phyloP scores from a whole-genome alignment of 2,329 filamentous ascomycete genomes.

The Nothophoma quercina region DNA sequence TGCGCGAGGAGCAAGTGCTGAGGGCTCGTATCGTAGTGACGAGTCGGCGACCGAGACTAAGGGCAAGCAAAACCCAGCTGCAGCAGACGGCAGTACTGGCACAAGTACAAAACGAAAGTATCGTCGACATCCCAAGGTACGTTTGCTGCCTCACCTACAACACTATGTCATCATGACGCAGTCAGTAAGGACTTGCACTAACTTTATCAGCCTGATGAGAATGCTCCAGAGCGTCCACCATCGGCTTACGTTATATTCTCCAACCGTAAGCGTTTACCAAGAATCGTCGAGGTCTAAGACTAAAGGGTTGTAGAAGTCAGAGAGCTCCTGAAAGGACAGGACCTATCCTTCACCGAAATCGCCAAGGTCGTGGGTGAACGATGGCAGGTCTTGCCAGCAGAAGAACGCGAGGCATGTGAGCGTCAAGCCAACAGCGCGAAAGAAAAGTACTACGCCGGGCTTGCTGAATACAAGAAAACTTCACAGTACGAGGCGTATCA shows the following conservation, averaged over 20 bases:
- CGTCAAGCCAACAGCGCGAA: constrained; percentile 75
- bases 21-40: constrained; percentile 64
- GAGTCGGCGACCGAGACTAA: constrained; percentile 58
- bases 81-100: constrained; percentile 15
- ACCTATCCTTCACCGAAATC: constrained; percentile 82
- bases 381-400: constrained; percentile 74
- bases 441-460: constrained; percentile 76
- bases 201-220: constrained; percentile 70
- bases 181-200: constrained; percentile 16
- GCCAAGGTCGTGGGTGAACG: constrained; percentile 82
- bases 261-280: constrained; percentile 67
- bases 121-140: constrained; percentile 76
- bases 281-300: neutral
- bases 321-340: constrained; percentile 77
- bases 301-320: constrained; percentile 67
- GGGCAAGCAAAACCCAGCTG: constrained; percentile 52
- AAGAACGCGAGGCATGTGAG: constrained; percentile 76
- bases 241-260: constrained; percentile 88
- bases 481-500: constrained; percentile 72
- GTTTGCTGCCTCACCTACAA: constrained; percentile 21
- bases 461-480: constrained; percentile 81
- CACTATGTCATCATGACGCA: neutral
- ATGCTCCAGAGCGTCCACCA: constrained; percentile 79
- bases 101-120: constrained; percentile 73
- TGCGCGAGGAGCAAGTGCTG: constrained; percentile 59